phyloP scores from a whole-genome alignment of 139 green algal species.

The Tetraselmis chui region DNA sequence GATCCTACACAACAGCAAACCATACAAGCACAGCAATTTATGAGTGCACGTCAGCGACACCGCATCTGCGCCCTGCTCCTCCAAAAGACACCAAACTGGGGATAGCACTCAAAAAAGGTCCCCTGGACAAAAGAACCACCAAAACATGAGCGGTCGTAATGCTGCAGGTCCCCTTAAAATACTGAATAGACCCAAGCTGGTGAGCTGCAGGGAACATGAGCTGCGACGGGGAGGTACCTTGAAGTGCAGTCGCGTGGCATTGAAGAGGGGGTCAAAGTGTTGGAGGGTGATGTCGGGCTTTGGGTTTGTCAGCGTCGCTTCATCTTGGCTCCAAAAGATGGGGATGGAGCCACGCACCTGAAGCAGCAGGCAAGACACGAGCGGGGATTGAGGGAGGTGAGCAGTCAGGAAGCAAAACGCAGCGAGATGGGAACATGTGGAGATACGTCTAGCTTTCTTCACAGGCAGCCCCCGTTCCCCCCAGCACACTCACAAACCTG shows the following conservation, averaged over 20 bases:
- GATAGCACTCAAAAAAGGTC: too few species aligned
- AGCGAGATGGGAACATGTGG: background rate
- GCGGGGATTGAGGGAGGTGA: background rate
- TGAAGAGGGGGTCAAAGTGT: slow-evolving; percentile 76
- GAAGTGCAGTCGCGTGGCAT: slow-evolving; percentile 40
- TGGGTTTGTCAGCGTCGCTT: slow-evolving; percentile 39
- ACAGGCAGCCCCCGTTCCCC: background rate
- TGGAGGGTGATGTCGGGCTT: slow-evolving; percentile 76
- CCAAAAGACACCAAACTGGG: too few species aligned
- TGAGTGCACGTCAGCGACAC: too few species aligned
- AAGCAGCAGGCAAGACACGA: background rate
- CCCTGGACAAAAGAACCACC: too few species aligned
- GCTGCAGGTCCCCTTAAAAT: too few species aligned
- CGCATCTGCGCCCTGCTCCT: too few species aligned
- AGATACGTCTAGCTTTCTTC: background rate
- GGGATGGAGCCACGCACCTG: slow-evolving; percentile 88
- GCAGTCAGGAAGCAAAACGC: background rate
- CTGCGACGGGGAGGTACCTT: slow-evolving; percentile 7
- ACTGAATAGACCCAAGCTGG: too few species aligned
- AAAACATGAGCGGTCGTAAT: too few species aligned
- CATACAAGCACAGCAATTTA: too few species aligned
- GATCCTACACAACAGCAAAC: too few species aligned
- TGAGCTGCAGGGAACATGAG: too few species aligned
- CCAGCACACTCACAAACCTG: slow-evolving; percentile 34
- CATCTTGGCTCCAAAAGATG: slow-evolving; percentile 88